A percentile compares a stretch with the other conserved stretches of the same genome.
Evolutionary conservation across 2,329 filamentous ascomycete species (phyloP).

Genomic region (Cladophialophora yegresii): DNA sequence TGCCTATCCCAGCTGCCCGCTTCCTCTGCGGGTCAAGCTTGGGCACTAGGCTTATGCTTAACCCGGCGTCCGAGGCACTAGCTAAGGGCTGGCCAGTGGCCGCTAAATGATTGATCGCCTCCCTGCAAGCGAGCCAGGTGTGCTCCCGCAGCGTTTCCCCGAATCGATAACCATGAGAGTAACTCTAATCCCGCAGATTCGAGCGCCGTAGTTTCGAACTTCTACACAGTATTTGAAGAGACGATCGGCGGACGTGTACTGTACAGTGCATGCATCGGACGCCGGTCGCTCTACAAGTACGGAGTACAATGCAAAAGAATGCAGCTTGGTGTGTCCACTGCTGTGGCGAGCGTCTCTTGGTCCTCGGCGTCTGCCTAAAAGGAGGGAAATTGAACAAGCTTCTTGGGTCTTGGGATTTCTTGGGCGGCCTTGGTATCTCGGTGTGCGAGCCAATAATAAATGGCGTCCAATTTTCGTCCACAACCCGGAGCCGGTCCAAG

Average conservation of each 20-base stretch:
- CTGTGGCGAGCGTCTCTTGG: neutral
- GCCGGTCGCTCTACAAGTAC: neutral
- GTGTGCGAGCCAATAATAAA: slow-evolving; percentile 8
- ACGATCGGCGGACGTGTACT: neutral
- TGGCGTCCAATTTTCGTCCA: slow-evolving; percentile 9
- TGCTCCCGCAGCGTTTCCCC: neutral
- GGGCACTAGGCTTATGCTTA: slow-evolving; percentile 20
- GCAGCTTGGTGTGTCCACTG: neutral
- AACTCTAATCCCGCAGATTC: slow-evolving; percentile 2
- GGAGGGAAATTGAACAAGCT: slow-evolving; percentile 6
- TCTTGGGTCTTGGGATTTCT: slow-evolving; percentile 26
- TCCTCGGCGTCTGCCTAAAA: slow-evolving; percentile 2
- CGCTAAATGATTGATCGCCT: slow-evolving; percentile 7
- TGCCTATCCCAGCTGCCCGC: slow-evolving; percentile 6
- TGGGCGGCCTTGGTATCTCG: slow-evolving; percentile 16
- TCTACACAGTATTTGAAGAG: no score
- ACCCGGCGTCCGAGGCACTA: slow-evolving; percentile 16
- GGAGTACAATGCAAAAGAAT: neutral
- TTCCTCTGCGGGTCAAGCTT: slow-evolving; percentile 17
- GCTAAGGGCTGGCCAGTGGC: slow-evolving; percentile 13
- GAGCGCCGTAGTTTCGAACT: neutral
- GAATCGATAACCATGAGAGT: slow-evolving; percentile 4
- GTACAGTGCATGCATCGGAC: neutral
- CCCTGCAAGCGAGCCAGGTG: slow-evolving; percentile 3
- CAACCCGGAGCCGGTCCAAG: neutral